phyloP scores from a whole-genome alignment of 2,329 filamentous ascomycete genomes.

The Paecilomyces fulvus region DNA sequence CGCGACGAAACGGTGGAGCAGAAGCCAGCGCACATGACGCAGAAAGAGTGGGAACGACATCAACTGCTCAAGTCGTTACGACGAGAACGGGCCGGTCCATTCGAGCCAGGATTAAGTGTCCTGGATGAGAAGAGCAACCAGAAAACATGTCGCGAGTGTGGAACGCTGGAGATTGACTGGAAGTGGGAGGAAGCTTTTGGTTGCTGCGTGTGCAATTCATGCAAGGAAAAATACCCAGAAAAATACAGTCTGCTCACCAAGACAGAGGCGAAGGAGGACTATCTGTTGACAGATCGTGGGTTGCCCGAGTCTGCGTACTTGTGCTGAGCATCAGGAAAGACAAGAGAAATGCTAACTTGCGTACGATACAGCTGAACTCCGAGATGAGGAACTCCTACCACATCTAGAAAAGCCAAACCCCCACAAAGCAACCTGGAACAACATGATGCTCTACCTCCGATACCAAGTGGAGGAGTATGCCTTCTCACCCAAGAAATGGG shows the following conservation, averaged over 20 bases:
- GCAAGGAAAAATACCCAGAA: constrained; percentile 83
- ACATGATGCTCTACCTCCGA: constrained; percentile 96
- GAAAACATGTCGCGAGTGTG: constrained; percentile 77
- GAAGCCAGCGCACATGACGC: constrained; percentile 79
- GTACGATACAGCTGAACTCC: constrained; percentile 62
- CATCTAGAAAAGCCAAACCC: constrained; percentile 87
- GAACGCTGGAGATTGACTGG: constrained; percentile 80
- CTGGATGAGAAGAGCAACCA: constrained; percentile 54
- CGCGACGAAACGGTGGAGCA: constrained; percentile 45
- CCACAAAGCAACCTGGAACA: constrained; percentile 91
- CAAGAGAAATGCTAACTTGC: constrained; percentile 4
- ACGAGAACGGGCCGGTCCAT: constrained; percentile 68
- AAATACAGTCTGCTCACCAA: constrained; percentile 95
- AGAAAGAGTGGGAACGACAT: constrained; percentile 82
- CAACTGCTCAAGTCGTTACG: constrained; percentile 66
- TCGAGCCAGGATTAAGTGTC: constrained; percentile 79
- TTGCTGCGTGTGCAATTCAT: constrained; percentile 65
- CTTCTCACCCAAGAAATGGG: constrained; percentile 77
- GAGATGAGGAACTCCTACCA: constrained; percentile 75
- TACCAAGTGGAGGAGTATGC: constrained; percentile 94
- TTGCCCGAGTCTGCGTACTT: constrained; percentile 13
- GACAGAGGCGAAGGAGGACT: constrained; percentile 92
- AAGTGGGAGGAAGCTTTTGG: constrained; percentile 84
- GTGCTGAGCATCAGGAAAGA: neutral
- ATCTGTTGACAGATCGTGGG: constrained; percentile 83